phyloP scores from a whole-genome alignment of 352 stramenopile species.

The Aphanomyces cochlioides region DNA sequence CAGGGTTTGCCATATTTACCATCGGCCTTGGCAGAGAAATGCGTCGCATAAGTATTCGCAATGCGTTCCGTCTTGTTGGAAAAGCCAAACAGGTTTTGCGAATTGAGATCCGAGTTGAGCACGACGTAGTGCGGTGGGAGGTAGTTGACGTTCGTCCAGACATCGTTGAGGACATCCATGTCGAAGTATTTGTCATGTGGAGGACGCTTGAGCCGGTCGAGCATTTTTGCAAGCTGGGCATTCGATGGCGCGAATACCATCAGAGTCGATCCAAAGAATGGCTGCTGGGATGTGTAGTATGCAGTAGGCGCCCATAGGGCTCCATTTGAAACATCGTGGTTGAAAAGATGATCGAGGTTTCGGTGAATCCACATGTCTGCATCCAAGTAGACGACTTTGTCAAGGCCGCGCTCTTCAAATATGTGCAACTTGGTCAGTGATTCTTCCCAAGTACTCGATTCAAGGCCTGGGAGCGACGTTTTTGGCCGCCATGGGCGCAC shows the following conservation, averaged over 20 bases:
- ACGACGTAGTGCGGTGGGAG: slow-evolving; percentile 24
- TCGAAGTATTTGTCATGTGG: slow-evolving; percentile 3
- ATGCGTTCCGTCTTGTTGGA: background rate
- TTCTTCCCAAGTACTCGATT: slow-evolving; percentile 30
- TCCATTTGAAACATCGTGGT: background rate
- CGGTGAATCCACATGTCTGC: slow-evolving; percentile 38
- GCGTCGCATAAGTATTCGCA: slow-evolving; percentile 12
- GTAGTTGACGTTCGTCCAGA: background rate
- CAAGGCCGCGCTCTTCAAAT: slow-evolving; percentile 42
- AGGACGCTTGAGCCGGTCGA: background rate
- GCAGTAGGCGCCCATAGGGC: slow-evolving; percentile 10
- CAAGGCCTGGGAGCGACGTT: slow-evolving; percentile 18
- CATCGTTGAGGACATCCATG: slow-evolving; percentile 25
- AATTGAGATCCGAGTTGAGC: slow-evolving; percentile 23
- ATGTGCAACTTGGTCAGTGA: slow-evolving; percentile 41
- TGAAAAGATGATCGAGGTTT: slow-evolving; percentile 42
- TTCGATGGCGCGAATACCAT: slow-evolving; percentile 19
- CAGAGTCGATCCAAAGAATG: slow-evolving; percentile 25
- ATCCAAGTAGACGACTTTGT: slow-evolving; percentile 41
- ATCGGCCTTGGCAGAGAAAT: slow-evolving; percentile 23
- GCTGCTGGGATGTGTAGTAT: slow-evolving; percentile 12
- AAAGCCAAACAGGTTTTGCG: slow-evolving; percentile 6
- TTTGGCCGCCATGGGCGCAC: too few species aligned
- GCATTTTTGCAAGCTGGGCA: background rate
- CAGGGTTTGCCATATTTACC: slow-evolving; percentile 26